Conservation (phyloP, 495 filamentous ascomycete species). For the Hyaloscypha bicolor region DNA sequence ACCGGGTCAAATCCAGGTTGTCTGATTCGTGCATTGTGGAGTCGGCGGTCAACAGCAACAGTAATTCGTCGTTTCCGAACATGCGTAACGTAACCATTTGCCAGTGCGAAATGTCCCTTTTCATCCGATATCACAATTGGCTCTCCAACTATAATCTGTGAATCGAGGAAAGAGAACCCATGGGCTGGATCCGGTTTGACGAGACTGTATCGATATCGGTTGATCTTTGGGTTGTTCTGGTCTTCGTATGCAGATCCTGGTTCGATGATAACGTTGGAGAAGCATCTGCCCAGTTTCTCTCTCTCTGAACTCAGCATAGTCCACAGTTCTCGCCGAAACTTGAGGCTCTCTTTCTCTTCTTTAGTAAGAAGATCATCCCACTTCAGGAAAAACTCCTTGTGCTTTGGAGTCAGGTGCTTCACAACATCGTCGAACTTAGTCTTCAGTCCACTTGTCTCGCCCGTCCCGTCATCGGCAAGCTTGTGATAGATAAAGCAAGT, state of each 20-base stretch:
- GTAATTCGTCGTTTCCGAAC: slow-evolving; percentile 73
- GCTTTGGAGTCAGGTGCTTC: slow-evolving; percentile 67
- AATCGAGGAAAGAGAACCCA: slow-evolving; percentile 82
- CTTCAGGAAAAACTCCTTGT: slow-evolving; percentile 84
- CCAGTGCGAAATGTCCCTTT: slow-evolving; percentile 89
- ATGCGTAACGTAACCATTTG: slow-evolving; percentile 84
- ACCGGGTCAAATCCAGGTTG: slow-evolving; percentile 71
- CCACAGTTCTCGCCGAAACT: slow-evolving; percentile 87
- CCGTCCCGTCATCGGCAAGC: slow-evolving; percentile 80
- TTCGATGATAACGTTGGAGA: slow-evolving; percentile 69
- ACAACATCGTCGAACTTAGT: slow-evolving; percentile 77
- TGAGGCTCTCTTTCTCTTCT: slow-evolving; percentile 86
- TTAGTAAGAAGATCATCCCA: slow-evolving; percentile 94
- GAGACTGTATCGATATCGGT: slow-evolving; percentile 84
- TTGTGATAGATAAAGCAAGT: slow-evolving; percentile 95
- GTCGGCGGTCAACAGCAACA: slow-evolving; percentile 82
- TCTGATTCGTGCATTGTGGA: slow-evolving; percentile 83
- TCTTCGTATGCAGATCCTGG: slow-evolving; percentile 73
- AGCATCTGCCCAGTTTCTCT: slow-evolving; percentile 77
- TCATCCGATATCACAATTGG: slow-evolving; percentile 97
- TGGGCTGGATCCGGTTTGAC: slow-evolving; percentile 60
- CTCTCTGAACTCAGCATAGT: slow-evolving; percentile 89
- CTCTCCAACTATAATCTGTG: slow-evolving; percentile 86
- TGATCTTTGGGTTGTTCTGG: slow-evolving; percentile 73
- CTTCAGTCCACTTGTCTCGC: slow-evolving; percentile 75